Conservation (phyloP, 768 basidiomycete genomes). For the Holtermanniella nyarrowii region DNA sequence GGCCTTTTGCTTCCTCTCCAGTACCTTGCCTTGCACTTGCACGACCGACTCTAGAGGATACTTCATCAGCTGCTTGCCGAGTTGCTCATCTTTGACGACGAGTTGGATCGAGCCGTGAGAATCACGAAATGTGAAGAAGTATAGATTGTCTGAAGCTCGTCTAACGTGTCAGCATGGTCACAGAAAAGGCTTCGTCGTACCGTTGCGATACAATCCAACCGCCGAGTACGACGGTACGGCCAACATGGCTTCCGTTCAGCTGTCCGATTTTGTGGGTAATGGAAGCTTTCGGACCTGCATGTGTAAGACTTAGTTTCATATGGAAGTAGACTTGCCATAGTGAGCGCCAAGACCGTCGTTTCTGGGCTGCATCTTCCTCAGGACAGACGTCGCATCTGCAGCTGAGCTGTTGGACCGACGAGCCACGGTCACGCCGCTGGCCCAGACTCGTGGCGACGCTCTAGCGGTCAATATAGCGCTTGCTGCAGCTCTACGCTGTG, state of each 20-base stretch:
- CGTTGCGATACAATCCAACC: conserved; percentile 77
- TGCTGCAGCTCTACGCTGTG: background rate
- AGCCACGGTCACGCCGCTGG: no score
- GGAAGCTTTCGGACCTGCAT: conserved; percentile 22
- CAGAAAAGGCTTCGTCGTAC: conserved; percentile 44
- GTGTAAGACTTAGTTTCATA: background rate
- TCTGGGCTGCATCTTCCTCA: background rate
- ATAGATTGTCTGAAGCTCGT: conserved; percentile 44
- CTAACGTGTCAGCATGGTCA: conserved; percentile 1
- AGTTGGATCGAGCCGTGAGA: conserved; percentile 68
- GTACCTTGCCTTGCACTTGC: conserved; percentile 63
- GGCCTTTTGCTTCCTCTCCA: conserved; percentile 40
- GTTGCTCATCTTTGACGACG: conserved; percentile 41
- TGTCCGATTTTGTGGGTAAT: conserved; percentile 56
- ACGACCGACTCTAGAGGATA: conserved; percentile 71
- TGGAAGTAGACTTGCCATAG: background rate
- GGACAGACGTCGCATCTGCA: background rate
- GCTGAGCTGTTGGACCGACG: background rate
- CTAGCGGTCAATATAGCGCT: no score
- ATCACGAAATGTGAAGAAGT: conserved; percentile 81
- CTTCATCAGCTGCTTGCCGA: conserved; percentile 48
- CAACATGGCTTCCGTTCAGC: conserved; percentile 50
- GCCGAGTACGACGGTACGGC: conserved; percentile 56
- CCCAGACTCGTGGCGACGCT: no score
- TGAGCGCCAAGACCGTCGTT: background rate